Evolutionary conservation across 2,329 filamentous ascomycete species (phyloP).

Genomic region (Cercospora canescens): DNA sequence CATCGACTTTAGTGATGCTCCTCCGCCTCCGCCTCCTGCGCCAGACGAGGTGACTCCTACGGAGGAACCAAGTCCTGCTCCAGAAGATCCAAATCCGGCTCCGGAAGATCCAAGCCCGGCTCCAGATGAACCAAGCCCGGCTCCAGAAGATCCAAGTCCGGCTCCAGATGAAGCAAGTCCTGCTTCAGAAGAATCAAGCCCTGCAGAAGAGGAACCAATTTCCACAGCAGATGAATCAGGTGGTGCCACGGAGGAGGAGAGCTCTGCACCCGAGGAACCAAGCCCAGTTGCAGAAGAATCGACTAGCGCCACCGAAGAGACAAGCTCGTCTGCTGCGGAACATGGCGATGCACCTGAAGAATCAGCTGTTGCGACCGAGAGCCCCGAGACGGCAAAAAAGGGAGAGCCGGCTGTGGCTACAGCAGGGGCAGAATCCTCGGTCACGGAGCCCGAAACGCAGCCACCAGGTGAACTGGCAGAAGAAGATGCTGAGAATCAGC

Average conservation of each 20-base stretch:
- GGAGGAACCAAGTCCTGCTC: background rate
- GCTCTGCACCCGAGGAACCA: background rate
- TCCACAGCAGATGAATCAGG: background rate
- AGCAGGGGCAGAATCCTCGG: too few relatives aligned
- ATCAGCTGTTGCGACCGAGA: too few relatives aligned
- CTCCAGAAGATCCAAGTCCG: background rate
- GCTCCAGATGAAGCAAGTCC: background rate
- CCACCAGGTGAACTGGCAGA: background rate
- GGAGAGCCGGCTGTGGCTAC: too few relatives aligned
- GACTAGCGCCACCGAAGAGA: too few relatives aligned
- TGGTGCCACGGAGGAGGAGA: background rate
- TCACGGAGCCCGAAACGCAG: background rate
- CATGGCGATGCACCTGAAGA: too few relatives aligned
- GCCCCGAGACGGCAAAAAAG: too few relatives aligned
- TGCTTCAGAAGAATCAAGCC: background rate
- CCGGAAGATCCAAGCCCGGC: background rate
- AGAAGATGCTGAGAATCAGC: background rate
- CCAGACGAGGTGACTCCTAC: background rate
- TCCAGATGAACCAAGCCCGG: background rate
- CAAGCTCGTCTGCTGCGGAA: too few relatives aligned
- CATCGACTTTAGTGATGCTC: constrained; percentile 16
- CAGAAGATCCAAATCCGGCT: background rate
- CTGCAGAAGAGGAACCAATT: background rate
- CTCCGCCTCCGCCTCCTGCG: constrained; percentile 4
- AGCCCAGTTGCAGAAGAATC: too few relatives aligned